Conservation (phyloP, 164 flowering plant genomes). For the Liriodendron chinense region DNA sequence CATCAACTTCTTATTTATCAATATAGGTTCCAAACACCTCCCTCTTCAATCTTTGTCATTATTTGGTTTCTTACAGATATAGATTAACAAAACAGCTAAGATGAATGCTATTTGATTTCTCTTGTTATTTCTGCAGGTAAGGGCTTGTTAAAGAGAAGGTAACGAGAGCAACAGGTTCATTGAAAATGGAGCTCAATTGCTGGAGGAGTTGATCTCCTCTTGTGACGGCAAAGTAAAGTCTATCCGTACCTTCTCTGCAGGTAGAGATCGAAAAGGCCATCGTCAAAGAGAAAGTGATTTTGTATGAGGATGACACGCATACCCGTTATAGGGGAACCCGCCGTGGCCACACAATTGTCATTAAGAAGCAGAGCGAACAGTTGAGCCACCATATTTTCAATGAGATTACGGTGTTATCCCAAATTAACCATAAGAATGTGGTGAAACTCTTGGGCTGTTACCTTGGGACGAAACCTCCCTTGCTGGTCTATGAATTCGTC, state of each 20-base stretch:
- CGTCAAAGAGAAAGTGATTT: background rate
- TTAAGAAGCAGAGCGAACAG: background rate
- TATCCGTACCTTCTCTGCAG: background rate
- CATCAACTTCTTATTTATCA: no score
- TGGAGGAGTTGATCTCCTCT: background rate
- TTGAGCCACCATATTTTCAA: background rate
- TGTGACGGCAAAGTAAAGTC: background rate
- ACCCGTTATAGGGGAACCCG: slow-evolving; percentile 1
- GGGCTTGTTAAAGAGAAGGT: background rate
- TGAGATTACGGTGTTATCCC: slow-evolving; percentile 4
- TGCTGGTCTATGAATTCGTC: slow-evolving; percentile 56
- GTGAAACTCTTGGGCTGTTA: slow-evolving; percentile 60
- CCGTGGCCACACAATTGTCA: background rate
- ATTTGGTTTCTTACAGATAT: no score
- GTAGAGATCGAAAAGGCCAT: slow-evolving; percentile 14
- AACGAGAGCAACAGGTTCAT: background rate
- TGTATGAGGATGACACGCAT: background rate
- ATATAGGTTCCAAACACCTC: no score
- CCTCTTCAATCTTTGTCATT: no score
- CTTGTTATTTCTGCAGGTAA: no score
- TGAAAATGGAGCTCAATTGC: background rate
- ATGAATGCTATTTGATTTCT: no score
- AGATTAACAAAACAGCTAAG: no score
- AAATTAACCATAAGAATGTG: slow-evolving; percentile 39
- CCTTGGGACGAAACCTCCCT: slow-evolving; percentile 46